Conservation (phyloP, 2,329 filamentous ascomycete genomes). For the Cephalotrichum gorgonifer region DNA sequence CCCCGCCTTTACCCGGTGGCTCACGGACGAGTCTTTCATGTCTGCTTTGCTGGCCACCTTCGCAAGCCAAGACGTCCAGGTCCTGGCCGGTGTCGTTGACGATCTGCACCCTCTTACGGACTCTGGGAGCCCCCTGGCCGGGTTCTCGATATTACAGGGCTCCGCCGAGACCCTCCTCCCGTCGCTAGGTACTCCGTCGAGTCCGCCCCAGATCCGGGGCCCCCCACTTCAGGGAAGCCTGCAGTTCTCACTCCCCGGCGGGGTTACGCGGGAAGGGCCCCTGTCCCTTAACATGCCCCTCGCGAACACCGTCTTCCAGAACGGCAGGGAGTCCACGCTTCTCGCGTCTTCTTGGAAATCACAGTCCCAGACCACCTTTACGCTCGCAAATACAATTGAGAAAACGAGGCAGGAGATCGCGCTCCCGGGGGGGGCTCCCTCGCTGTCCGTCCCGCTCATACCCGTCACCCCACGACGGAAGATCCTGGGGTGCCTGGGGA, state of each 20-base stretch:
- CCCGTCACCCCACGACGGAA: slow-evolving; percentile 52
- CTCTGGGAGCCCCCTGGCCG: neutral
- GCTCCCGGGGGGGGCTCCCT: slow-evolving; percentile 12
- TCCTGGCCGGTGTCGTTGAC: slow-evolving; percentile 47
- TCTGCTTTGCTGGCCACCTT: slow-evolving; percentile 10
- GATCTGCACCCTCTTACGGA: slow-evolving; percentile 28
- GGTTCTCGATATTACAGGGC: slow-evolving; percentile 9
- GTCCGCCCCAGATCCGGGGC: neutral
- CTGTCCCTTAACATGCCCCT: slow-evolving; percentile 49
- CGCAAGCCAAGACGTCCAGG: slow-evolving; percentile 20
- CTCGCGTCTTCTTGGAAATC: slow-evolving; percentile 21
- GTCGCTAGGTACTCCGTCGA: neutral
- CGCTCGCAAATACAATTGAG: slow-evolving; percentile 17
- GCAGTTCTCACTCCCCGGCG: neutral
- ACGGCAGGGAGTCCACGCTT: slow-evolving; percentile 51
- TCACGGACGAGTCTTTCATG: slow-evolving; percentile 34
- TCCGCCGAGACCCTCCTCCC: slow-evolving; percentile 5
- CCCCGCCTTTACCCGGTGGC: slow-evolving; percentile 32
- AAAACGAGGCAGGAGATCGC: slow-evolving; percentile 28
- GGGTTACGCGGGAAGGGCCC: slow-evolving; percentile 3
- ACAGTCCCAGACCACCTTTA: slow-evolving; percentile 7
- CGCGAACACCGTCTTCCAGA: slow-evolving; percentile 70
- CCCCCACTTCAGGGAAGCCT: neutral
- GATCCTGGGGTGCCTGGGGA: slow-evolving; percentile 61
- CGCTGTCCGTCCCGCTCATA: slow-evolving; percentile 36